Evolutionary conservation across 345 rosid genomes (phyloP).

Genomic region (Viola odorata): DNA sequence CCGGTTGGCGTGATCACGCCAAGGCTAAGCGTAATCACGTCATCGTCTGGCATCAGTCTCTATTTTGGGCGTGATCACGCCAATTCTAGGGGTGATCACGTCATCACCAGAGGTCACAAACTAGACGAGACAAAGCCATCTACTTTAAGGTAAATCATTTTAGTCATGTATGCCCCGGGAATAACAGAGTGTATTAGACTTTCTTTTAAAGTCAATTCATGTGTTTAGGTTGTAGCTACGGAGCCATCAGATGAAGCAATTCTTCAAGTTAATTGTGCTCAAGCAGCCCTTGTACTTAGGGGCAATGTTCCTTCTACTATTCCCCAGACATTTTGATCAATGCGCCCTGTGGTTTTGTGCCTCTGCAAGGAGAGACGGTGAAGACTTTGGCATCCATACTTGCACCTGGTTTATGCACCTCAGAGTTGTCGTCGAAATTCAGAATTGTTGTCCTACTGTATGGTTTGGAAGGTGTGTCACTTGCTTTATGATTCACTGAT

Average conservation of each 20-base stretch:
- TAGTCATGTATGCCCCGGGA: background rate
- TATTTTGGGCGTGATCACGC: no score
- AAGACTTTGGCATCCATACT: constrained; percentile 73
- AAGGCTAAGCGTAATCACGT: no score
- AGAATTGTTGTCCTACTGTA: constrained; percentile 80
- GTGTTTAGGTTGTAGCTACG: constrained; percentile 71
- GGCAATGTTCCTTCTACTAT: constrained; percentile 68
- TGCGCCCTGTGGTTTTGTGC: constrained; percentile 40
- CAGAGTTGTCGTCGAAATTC: constrained; percentile 70
- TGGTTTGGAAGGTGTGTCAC: constrained; percentile 59
- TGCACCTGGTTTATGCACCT: constrained; percentile 73
- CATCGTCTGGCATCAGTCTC: no score
- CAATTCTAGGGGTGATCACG: constrained; percentile 79
- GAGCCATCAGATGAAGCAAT: constrained; percentile 77
- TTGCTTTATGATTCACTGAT: constrained; percentile 17
- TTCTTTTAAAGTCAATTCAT: constrained; percentile 24
- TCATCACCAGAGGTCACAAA: constrained; percentile 46
- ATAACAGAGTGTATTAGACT: constrained; percentile 7
- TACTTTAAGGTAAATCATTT: constrained; percentile 64
- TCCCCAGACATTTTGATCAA: constrained; percentile 61
- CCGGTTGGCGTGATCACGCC: no score
- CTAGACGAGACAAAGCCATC: constrained; percentile 32
- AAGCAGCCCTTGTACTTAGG: constrained; percentile 93
- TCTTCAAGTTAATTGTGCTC: constrained; percentile 65
- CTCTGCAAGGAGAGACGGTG: constrained; percentile 61